A percentile compares a stretch with the other conserved stretches of the same genome.
Conservation (phyloP, 192 early-diverging fungal genomes). For the Powellomyces hirtus region DNA sequence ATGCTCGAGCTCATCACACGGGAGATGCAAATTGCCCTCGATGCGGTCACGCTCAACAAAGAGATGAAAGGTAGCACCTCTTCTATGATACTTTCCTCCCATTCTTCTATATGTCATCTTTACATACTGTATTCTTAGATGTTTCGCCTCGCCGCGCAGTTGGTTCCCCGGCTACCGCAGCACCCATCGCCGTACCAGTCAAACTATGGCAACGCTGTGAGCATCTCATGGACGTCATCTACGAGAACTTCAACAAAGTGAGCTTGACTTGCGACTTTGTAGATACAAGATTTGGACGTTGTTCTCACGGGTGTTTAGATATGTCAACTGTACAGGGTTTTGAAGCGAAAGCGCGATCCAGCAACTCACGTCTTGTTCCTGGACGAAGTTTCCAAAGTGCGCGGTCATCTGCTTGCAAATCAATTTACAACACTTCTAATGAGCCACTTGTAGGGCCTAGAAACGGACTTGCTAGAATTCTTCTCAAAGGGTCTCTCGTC, state of each 20-base stretch:
- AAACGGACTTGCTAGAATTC: slow-evolving; percentile 31
- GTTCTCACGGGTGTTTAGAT: slow-evolving; percentile 5
- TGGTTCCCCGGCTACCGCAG: slow-evolving; percentile 1
- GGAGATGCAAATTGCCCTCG: slow-evolving; percentile 37
- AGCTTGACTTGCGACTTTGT: neutral
- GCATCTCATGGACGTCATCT: slow-evolving; percentile 43
- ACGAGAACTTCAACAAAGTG: slow-evolving; percentile 39
- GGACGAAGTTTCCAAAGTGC: slow-evolving; percentile 41
- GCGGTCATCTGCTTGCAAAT: neutral
- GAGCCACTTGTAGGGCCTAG: slow-evolving; percentile 34
- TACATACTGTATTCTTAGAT: slow-evolving; percentile 13
- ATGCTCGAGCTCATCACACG: slow-evolving; percentile 31
- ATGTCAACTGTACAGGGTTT: slow-evolving; percentile 46
- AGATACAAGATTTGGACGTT: too few relatives aligned
- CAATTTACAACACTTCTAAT: slow-evolving; percentile 8
- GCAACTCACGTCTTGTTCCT: slow-evolving; percentile 37
- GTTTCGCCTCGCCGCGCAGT: slow-evolving; percentile 2
- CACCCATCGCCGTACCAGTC: neutral
- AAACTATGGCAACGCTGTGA: slow-evolving; percentile 48
- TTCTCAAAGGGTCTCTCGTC: slow-evolving; percentile 37
- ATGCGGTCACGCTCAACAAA: slow-evolving; percentile 34
- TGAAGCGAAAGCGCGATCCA: slow-evolving; percentile 42
- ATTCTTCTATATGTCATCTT: neutral
- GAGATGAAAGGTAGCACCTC: slow-evolving; percentile 47
- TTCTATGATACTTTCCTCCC: too few relatives aligned